Evolutionary conservation across 805 yeast species (phyloP).

Genomic region (Zygosaccharomyces rouxii): DNA sequence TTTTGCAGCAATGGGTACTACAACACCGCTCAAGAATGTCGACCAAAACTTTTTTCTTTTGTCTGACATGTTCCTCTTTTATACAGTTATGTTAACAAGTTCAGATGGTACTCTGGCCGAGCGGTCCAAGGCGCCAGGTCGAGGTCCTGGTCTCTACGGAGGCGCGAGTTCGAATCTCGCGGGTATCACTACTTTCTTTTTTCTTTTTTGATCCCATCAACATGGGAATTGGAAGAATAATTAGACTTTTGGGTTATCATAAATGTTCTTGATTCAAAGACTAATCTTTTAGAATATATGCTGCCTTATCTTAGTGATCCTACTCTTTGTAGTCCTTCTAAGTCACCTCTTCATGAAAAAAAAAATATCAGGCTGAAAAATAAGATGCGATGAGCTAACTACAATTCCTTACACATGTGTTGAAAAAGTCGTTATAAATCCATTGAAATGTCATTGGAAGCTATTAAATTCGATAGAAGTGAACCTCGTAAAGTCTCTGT

Average conservation of each 20-base stretch:
- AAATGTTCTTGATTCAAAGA: too few relatives aligned
- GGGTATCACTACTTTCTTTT: conserved; percentile 54
- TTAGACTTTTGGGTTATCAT: too few relatives aligned
- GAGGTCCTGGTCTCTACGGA: conserved; percentile 80
- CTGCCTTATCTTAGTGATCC: too few relatives aligned
- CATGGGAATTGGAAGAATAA: too few relatives aligned
- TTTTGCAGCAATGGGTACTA: too few relatives aligned
- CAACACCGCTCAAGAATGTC: too few relatives aligned
- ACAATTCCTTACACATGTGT: not conserved
- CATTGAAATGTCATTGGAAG: conserved; percentile 45
- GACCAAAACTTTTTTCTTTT: too few relatives aligned
- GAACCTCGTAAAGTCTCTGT: conserved; percentile 39
- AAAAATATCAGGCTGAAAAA: not conserved
- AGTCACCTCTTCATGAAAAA: too few relatives aligned
- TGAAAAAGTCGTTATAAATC: not conserved
- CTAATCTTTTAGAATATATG: too few relatives aligned
- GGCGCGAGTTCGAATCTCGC: conserved; percentile 88
- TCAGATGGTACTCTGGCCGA: conserved; percentile 59
- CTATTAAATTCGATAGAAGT: conserved; percentile 58
- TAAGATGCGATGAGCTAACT: not conserved
- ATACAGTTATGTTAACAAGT: not conserved
- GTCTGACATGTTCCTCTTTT: too few relatives aligned
- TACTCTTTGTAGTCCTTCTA: too few relatives aligned
- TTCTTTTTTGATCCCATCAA: not conserved
- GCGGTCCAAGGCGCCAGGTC: conserved; percentile 71